Base-by-base conservation (phyloP, 176 grass and related monocot genomes). In the Puccinellia tenuiflora region DNA sequence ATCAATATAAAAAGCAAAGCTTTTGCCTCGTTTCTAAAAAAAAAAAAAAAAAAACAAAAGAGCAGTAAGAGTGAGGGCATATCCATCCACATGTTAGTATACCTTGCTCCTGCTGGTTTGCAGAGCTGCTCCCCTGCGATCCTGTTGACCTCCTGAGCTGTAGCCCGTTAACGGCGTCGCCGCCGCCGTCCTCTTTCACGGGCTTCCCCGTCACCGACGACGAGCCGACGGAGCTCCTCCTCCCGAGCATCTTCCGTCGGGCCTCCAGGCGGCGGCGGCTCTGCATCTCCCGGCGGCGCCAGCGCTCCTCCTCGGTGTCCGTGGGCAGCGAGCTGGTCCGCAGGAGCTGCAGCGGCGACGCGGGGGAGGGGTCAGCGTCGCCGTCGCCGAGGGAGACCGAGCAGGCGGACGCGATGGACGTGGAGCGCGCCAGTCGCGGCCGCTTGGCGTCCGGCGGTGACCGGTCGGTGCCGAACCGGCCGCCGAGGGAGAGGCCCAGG, bases 261-360 rank as follows among this genome's bases (percentile, higher is more conserved):
- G 93, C 92, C 79, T 91, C 95, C 26, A 95, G 39, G 29, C 95
- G 88, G 14, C 91, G 85, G 1, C 73, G 64, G 81, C 79, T 92
- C 90, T 91, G 92, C 63, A 94, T 73, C 86, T 97, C 92, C 56
- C 89, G 91, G 0, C 85, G 87, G 84, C 94, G 91, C 81, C 88
- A 82, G 20, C 85, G 64, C 78, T 92, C 88, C 65, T 98, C 95
- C 82, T 93, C 90, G 20, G 86, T 86, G 66, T 88, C 95, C 21
- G 91, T 87, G 40, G 95, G 95, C 55, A 98, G 86, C 67, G 95
- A 98, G 84, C 86, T 85, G 21, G 95, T 93, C 56, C 95, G 89
- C 71, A 88, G 51, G 40, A 94, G 84, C 47, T 82, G 81, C 57
- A 85, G 71, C 67, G 54, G 86, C 64, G 77, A 81, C 18, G 81